These are phyloP conservation scores for Penicillium riverlandense DNA, from an alignment of 495 filamentous ascomycete species.

Conservation along the genomic window DNA sequence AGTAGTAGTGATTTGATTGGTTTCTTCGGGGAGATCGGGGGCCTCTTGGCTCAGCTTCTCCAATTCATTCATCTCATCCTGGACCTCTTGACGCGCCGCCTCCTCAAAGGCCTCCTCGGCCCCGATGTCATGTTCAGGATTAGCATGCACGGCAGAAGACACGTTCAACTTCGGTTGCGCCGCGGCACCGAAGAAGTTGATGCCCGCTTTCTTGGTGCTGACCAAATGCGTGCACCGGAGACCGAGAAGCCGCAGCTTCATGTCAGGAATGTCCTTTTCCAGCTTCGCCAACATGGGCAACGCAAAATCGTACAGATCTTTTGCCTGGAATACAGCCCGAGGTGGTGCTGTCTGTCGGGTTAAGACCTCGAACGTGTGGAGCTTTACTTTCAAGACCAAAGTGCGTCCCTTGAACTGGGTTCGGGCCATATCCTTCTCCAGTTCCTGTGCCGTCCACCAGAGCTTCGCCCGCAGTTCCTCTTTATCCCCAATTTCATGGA, in stretches of 20 bases:
- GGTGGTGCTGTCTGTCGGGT: conserved; percentile 73
- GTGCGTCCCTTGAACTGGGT: conserved; percentile 86
- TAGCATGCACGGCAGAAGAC: background rate
- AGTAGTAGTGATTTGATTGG: too few relatives aligned
- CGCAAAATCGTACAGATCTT: conserved; percentile 76
- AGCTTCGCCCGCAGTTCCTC: conserved; percentile 70
- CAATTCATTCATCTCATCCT: conserved; percentile 58
- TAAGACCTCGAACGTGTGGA: conserved; percentile 88
- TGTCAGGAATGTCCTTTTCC: conserved; percentile 73
- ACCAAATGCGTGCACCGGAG: conserved; percentile 81
- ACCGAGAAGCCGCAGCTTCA: conserved; percentile 84
- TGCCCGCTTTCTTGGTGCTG: conserved; percentile 68
- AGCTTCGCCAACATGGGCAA: conserved; percentile 80
- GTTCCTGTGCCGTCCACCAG: conserved; percentile 69
- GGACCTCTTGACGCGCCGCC: conserved; percentile 53
- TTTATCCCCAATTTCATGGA: conserved; percentile 68
- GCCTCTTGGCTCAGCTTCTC: conserved; percentile 57
- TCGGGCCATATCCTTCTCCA: conserved; percentile 77
- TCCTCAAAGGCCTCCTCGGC: conserved; percentile 65
- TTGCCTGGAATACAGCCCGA: conserved; percentile 60
- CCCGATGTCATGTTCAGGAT: conserved; percentile 56
- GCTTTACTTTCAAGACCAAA: conserved; percentile 83
- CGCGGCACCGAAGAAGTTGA: conserved; percentile 71
- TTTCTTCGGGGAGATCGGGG: background rate
- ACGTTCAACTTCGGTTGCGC: conserved; percentile 11